phyloP scores from a whole-genome alignment of 2,329 filamentous ascomycete genomes.

The Emmonsiellopsis sp. region DNA sequence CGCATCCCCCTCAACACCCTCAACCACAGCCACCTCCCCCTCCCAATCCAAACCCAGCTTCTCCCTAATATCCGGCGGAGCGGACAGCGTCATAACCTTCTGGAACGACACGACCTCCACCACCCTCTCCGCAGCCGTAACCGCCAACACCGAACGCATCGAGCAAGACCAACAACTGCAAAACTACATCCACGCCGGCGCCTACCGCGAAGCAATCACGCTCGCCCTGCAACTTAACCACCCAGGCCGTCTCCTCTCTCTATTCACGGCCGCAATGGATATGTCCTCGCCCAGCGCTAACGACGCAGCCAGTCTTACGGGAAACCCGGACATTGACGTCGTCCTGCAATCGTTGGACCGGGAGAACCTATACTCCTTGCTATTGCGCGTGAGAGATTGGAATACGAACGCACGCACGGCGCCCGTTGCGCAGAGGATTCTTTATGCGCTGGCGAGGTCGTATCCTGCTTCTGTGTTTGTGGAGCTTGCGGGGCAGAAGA shows the following conservation, averaged over 20 bases:
- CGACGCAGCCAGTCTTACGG: constrained; percentile 29
- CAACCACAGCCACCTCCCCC: constrained; percentile 22
- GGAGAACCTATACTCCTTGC: constrained; percentile 73
- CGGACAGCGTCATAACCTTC: constrained; percentile 87
- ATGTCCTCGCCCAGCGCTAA: constrained; percentile 25
- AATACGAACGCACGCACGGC: constrained; percentile 90
- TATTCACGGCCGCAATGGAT: constrained; percentile 74
- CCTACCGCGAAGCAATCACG: constrained; percentile 86
- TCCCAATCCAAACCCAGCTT: constrained; percentile 38
- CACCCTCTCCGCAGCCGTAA: constrained; percentile 64
- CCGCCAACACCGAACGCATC: constrained; percentile 66
- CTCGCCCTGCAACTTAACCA: constrained; percentile 91
- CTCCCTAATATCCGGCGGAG: constrained; percentile 78
- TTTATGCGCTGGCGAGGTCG: constrained; percentile 68
- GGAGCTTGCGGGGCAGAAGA: constrained; percentile 43
- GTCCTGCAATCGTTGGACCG: constrained; percentile 71
- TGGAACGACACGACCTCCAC: constrained; percentile 86
- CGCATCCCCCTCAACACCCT: constrained; percentile 49
- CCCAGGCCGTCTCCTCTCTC: constrained; percentile 69
- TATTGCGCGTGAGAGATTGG: constrained; percentile 84
- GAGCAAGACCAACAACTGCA: constrained; percentile 92
- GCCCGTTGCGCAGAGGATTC: constrained; percentile 71
- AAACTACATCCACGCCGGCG: constrained; percentile 80
- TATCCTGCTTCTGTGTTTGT: constrained; percentile 74
- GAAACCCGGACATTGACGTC: constrained; percentile 58